Evolutionary conservation across 2,329 filamentous ascomycete species (phyloP), one percentile per base, ranked within the genome.

Genomic region (Trichoderma citrinoviride): DNA sequence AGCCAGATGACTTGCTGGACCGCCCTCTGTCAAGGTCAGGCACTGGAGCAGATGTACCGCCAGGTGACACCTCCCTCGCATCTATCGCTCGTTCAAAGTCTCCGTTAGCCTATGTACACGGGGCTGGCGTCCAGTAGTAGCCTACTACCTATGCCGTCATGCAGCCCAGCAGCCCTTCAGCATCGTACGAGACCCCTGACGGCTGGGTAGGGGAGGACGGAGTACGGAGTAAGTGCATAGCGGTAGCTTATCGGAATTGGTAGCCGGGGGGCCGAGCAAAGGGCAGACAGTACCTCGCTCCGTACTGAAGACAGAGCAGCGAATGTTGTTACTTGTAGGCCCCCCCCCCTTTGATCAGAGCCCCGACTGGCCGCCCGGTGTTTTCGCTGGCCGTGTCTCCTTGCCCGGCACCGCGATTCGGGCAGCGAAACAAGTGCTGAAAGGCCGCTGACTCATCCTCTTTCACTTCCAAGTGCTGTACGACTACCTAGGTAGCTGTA

Each of bases 171-270:
- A 15, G 23, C 47, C 47, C 25, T 33, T 15, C 47, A n/a, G n/a
- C 40, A 19, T 57, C 25, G 40, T 57, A 44, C 40, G 54, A 57
- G 54, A 57, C 40, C 54, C 54, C 54, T 46, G 40, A 43, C 27
- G 12, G 7, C 40, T 40, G 23, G 52, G 19, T 44, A 15, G n/a
- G 25, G 25, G 27, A 50, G n/a, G n/a, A n/a, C n/a, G n/a, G n/a
- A n/a, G n/a, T n/a, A n/a, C n/a, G n/a, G 27, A 14, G 33, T 4
- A 14, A 37, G 33, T 14, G 33, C 33, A 37, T 12, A 7, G 41
- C 43, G 8, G 33, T 43, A 41, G 47, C 37, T 53, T 41, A 53
- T 61, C 47, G 58, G 58, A n/a, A 29, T 49, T 21, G 47, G 17
- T 33, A 44, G 58, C 47, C 58, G 58, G 58, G n/a, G 27, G 8